These are phyloP conservation scores for Lactarius evosmus DNA, from an alignment of 768 basidiomycete genomes.

Conservation along the genomic window DNA sequence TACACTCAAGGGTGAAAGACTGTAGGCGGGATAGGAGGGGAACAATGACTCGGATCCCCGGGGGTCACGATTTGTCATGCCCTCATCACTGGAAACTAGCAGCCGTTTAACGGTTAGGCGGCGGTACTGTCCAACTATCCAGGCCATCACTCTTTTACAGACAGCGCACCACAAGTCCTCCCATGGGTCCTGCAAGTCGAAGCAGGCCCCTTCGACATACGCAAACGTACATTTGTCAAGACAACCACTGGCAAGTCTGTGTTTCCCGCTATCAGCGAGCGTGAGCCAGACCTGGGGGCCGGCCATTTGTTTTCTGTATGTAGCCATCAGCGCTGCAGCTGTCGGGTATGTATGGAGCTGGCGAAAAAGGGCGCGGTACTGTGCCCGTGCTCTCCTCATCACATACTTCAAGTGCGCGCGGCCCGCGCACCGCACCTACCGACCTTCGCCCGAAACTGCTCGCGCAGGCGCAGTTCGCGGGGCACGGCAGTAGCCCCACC, in stretches of 20 bases:
- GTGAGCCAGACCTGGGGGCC: conserved; percentile 40
- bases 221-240: too few relatives aligned
- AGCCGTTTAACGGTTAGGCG: too few relatives aligned
- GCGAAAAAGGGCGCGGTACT: conserved; percentile 92
- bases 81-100: too few relatives aligned
- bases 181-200: conserved; percentile 32
- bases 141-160: conserved; percentile 4
- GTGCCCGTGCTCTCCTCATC: conserved; percentile 81
- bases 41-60: too few relatives aligned
- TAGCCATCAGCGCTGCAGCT: conserved; percentile 83
- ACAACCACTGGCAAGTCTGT: conserved; percentile 89
- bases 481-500: conserved; percentile 53
- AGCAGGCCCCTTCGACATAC: conserved; percentile 48
- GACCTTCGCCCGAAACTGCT: conserved; percentile 79
- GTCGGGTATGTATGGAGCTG: conserved; percentile 74
- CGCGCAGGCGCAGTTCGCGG: conserved; percentile 77
- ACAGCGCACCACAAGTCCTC: not conserved
- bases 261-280: conserved; percentile 34
- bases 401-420: conserved; percentile 73
- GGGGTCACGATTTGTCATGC: conserved; percentile 1
- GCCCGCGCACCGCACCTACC: conserved; percentile 70
- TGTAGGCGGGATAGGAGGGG: conserved; percentile 57
- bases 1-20: conserved; percentile 1
- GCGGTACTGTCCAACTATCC: conserved; percentile 19
- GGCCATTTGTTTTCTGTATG: not conserved